Conservation (phyloP, 2,329 filamentous ascomycete genomes). For the Fusarium nygamai region DNA sequence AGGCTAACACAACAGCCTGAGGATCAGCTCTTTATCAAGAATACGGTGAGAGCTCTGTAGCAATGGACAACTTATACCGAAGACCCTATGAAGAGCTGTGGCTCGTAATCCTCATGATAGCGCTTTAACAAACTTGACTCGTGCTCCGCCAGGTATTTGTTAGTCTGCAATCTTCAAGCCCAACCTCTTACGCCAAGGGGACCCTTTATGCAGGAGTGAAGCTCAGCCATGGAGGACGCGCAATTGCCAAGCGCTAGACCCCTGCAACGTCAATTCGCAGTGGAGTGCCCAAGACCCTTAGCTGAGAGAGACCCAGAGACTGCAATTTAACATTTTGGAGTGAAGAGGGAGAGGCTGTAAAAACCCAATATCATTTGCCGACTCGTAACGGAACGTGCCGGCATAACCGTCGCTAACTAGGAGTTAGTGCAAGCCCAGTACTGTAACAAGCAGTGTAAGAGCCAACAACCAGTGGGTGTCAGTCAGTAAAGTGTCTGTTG, state of each 20-base stretch:
- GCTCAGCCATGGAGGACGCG: slow-evolving; percentile 35
- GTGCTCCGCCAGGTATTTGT: neutral
- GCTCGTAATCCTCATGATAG: neutral
- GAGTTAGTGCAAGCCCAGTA: neutral
- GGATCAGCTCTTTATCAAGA: neutral
- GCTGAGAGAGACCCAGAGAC: neutral
- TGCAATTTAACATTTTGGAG: neutral
- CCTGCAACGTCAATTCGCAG: neutral
- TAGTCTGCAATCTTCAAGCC: neutral
- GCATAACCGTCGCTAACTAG: neutral
- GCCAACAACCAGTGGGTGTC: neutral
- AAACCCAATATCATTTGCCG: neutral
- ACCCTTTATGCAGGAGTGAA: slow-evolving; percentile 22
- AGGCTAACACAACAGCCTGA: neutral
- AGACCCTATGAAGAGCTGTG: neutral
- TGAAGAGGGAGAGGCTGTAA: neutral
- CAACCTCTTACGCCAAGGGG: slow-evolving; percentile 1
- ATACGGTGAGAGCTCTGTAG: neutral
- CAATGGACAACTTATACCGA: neutral
- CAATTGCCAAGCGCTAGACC: slow-evolving; percentile 23
- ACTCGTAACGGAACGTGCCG: slow-evolving; percentile 1
- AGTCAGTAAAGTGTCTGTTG: neutral
- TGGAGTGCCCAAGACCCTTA: slow-evolving; percentile 16
- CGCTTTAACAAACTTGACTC: neutral
- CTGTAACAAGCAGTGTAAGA: neutral